These are phyloP conservation scores for Erodium maritimum DNA, from an alignment of 345 rosid species.

Conservation along the genomic window DNA sequence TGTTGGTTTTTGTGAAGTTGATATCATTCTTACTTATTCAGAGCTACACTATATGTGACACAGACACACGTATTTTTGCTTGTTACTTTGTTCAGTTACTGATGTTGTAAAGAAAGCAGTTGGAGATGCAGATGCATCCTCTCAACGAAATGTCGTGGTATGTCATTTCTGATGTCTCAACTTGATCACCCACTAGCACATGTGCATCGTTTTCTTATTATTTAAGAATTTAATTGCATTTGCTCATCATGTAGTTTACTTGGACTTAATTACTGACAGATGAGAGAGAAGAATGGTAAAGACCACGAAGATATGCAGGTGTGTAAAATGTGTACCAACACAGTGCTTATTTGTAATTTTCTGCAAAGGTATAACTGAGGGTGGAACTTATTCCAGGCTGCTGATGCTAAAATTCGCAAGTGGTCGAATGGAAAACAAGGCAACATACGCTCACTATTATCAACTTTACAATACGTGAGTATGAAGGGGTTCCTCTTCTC, in stretches of 20 bases:
- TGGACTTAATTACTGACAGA: constrained; percentile 20
- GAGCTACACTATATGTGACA: not conserved
- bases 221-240: not conserved
- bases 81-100: constrained; percentile 6
- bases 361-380: not conserved
- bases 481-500: not conserved
- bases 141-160: constrained; percentile 37
- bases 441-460: constrained; percentile 79
- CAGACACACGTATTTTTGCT: too few relatives aligned
- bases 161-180: constrained; percentile 5
- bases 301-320: constrained; percentile 41
- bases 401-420: constrained; percentile 47
- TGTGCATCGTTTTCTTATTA: too few relatives aligned
- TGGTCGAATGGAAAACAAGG: constrained; percentile 83
- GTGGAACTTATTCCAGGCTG: constrained; percentile 29
- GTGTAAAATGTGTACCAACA: constrained; percentile 9
- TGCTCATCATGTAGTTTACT: not conserved
- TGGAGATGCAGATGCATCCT: constrained; percentile 38
- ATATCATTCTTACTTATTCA: not conserved
- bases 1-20: too few relatives aligned
- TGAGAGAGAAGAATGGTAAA: constrained; percentile 30
- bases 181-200: not conserved
- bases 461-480: constrained; percentile 86
- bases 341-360: not conserved
- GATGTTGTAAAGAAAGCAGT: constrained; percentile 15